A percentile compares a stretch with the other conserved stretches of the same genome.
These are phyloP conservation scores for Erodium maritimum DNA, from an alignment of 345 rosid genomes.

Conservation along the genomic window DNA sequence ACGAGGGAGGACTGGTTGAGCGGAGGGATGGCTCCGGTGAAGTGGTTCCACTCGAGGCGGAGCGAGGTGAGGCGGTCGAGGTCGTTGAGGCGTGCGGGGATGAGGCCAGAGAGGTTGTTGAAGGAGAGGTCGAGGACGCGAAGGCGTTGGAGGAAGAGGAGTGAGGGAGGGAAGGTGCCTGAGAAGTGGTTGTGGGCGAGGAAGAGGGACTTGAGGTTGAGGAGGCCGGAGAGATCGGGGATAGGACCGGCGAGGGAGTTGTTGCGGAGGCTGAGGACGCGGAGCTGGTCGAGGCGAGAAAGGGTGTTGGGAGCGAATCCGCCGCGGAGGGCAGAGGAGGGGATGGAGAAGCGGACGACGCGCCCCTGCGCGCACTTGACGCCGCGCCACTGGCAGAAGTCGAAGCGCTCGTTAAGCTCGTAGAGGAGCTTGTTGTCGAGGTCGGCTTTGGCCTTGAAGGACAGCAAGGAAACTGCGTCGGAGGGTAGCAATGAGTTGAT, in stretches of 20 bases:
- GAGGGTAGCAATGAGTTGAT: conserved; percentile 37
- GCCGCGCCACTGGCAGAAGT: conserved; percentile 93
- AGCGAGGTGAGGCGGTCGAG: conserved; percentile 50
- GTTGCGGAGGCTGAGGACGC: conserved; percentile 58
- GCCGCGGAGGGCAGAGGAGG: conserved; percentile 53
- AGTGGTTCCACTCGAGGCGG: conserved; percentile 50
- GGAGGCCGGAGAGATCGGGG: conserved; percentile 76
- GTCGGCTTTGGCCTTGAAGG: conserved; percentile 83
- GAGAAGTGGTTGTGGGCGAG: conserved; percentile 50
- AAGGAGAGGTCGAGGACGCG: conserved; percentile 43
- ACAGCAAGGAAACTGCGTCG: conserved; percentile 66
- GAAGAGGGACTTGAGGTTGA: conserved; percentile 56
- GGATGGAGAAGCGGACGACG: conserved; percentile 56
- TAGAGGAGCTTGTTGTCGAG: conserved; percentile 59
- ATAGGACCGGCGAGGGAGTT: conserved; percentile 77
- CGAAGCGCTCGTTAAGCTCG: conserved; percentile 68
- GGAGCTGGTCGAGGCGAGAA: conserved; percentile 85
- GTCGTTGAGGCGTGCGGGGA: conserved; percentile 39
- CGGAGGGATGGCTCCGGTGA: conserved; percentile 62
- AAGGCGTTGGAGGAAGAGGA: conserved; percentile 50
- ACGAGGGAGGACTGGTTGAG: conserved; percentile 48
- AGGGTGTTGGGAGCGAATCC: conserved; percentile 44
- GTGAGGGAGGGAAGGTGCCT: conserved; percentile 59
- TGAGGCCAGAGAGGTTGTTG: conserved; percentile 42
- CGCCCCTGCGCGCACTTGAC: conserved; percentile 75